A percentile compares a stretch with the other conserved stretches of the same genome.
Conservation (phyloP, 2,329 filamentous ascomycete genomes). For the Fusarium sp. region DNA sequence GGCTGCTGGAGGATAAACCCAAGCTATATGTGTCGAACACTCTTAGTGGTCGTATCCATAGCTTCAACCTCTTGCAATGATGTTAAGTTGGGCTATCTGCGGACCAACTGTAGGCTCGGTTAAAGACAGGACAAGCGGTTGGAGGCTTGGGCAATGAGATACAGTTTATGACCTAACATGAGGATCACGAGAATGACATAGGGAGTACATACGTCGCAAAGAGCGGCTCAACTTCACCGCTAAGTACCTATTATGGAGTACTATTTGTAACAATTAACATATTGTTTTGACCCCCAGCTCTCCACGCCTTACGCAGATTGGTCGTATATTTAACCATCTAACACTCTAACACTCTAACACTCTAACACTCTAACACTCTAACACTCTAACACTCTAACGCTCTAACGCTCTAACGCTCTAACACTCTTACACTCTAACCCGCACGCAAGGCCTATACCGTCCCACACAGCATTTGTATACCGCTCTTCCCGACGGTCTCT, state of each 20-base stretch:
- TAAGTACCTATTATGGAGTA: slow-evolving; percentile 12
- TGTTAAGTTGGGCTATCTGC: slow-evolving; percentile 6
- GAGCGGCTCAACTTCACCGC: slow-evolving; percentile 15
- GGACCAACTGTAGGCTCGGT: slow-evolving; percentile 1
- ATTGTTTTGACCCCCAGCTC: slow-evolving; percentile 5
- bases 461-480: slow-evolving; percentile 6
- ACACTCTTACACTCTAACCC: neutral
- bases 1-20: neutral
- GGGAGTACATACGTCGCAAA: slow-evolving; percentile 5
- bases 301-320: neutral
- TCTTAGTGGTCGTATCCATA: neutral
- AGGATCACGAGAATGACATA: slow-evolving; percentile 16
- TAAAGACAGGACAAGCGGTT: slow-evolving; percentile 16
- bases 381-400: neutral
- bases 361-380: slow-evolving; percentile 8
- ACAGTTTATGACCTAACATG: slow-evolving; percentile 28
- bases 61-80: neutral
- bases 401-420: slow-evolving; percentile 8
- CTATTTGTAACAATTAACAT: slow-evolving; percentile 30
- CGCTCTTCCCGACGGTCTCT: neutral
- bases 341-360: neutral
- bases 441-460: slow-evolving; percentile 16
- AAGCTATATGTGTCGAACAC: slow-evolving; percentile 1
- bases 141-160: slow-evolving; percentile 16
- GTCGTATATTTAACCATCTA: slow-evolving; percentile 4